Base-by-base conservation (phyloP, 768 basidiomycete species). In the Tylopilus sp. region DNA sequence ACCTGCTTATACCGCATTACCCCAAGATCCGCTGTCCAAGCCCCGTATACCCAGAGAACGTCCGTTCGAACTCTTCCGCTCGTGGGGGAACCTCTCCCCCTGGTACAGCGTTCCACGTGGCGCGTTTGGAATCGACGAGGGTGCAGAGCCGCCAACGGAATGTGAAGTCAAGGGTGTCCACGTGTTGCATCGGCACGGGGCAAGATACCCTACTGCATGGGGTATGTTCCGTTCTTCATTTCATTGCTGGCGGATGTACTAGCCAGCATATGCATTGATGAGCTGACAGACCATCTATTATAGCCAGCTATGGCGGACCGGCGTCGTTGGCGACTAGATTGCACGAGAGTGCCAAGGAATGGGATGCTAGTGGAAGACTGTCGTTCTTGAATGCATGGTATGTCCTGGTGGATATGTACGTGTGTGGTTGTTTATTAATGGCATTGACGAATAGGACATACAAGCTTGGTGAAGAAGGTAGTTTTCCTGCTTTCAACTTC, bases 391-490 rank as follows among this genome's bases (percentile, higher is more conserved):
- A 93, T 63, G 77, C 79, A 26, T 97, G 93, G 92, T 89, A 43
- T 31, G 80, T 49, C 21, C 25, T 25, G 10, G 25, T 12, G 3
- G 1, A 14, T 28, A 22, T 65, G 58, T 61, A 29, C 40, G 8
- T 8, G 45, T 52, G 42, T 63, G 8, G 55, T 22, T 14, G 0
- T 17, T n/a, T 4, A 19, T 22, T 58, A 30, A 59, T 14, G 11
- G 17, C 14, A 16, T 10, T 14, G 17, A 33, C 26, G 13, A 41
- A 56, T 56, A 91, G 90, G 94, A 85, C 87, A 6, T 95, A 92
- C 71, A 89, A 89, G 61, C 81, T 98, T 3, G 95, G 94, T 14
- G 85, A 86, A 73, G 94, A 97, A 74, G 74, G 87, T 89, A 58
- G 16, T 69, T 1, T 29, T 16, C 14, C 40, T 16, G 54, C 0